Evolutionary conservation across 805 yeast genomes (phyloP), one percentile per base, ranked within the genome.

Genomic region (Sugiyamaella qingdaonensis): DNA sequence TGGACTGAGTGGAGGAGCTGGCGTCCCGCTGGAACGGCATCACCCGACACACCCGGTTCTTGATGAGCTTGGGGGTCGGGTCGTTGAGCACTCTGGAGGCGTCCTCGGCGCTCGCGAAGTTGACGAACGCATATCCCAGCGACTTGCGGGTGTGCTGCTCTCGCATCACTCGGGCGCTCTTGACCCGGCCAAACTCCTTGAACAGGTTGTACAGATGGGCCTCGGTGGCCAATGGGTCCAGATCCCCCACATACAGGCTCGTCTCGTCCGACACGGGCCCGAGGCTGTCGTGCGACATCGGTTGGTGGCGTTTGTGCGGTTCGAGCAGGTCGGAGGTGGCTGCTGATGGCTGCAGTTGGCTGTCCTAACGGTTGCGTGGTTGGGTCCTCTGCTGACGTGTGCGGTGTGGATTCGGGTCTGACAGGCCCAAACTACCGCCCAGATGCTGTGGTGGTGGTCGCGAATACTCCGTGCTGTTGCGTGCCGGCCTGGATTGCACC

Each of bases 1-100:
- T 32, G 29, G 18, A 16, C 10, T 21, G 46, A n/a, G n/a, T n/a
- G n/a, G n/a, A n/a, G n/a, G n/a, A n/a, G n/a, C n/a, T n/a, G 5
- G 43, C 43, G 24, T 88, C 95, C 78, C 94, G 84, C 77, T 88
- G 94, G 63, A 94, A 87, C 91, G 94, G 86, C 94, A 86, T 86
- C 74, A 88, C 87, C 76, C 95, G 82, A 73, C 94, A 85, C 64
- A 92, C 87, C 70, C 82, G 83, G 67, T 92, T 94, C 69, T 86
- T 87, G 73, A 88, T 79, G 67, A 81, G 80, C 56, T 85, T 72
- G 76, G 86, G 86, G 83, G 86, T 85, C 74, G 86, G 78, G 69
- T 85, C 86, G 66, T 86, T 91, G 70, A 88, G 78, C 59, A 95
- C 96, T 65, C 76, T 79, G 73, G 82, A 87, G 68, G 92, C 95